Conservation (phyloP, 306 rosid genomes). For the Luffa aegyptiaca region DNA sequence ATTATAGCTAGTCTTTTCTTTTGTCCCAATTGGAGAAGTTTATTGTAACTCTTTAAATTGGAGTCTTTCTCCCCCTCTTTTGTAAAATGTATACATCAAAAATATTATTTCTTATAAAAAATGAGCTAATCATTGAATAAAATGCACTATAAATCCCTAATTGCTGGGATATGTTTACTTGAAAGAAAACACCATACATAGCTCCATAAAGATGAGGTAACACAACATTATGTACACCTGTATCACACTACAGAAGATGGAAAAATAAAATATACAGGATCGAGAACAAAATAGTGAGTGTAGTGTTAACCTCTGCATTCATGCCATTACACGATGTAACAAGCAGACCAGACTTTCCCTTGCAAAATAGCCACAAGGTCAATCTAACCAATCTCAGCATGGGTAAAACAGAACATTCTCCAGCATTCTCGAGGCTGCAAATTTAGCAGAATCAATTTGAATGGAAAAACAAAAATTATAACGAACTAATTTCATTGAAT, state of each 20-base stretch:
- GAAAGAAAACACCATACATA: neutral
- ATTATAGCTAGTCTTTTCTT: neutral
- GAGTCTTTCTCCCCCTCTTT: neutral
- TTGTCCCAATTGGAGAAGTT: neutral
- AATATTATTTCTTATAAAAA: neutral
- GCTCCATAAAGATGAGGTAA: neutral
- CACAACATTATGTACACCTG: neutral
- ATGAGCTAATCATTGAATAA: neutral
- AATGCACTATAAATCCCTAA: neutral
- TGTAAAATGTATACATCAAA: neutral
- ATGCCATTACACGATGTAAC: conserved; percentile 37
- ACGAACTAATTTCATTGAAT: neutral
- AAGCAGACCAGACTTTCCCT: conserved; percentile 32
- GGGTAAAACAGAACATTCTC: conserved; percentile 76
- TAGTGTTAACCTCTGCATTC: conserved; percentile 47
- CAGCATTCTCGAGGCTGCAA: conserved; percentile 92
- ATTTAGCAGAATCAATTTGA: conserved; percentile 17
- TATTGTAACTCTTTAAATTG: neutral
- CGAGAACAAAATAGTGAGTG: neutral
- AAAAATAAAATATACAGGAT: neutral
- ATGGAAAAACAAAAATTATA: neutral
- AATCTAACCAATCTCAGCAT: conserved; percentile 80
- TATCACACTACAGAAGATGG: neutral
- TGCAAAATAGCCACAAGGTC: conserved; percentile 45
- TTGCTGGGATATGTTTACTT: neutral